Evolutionary conservation across 1,284 basidiomycete species (phyloP).

Genomic region (Peniophora sp.): DNA sequence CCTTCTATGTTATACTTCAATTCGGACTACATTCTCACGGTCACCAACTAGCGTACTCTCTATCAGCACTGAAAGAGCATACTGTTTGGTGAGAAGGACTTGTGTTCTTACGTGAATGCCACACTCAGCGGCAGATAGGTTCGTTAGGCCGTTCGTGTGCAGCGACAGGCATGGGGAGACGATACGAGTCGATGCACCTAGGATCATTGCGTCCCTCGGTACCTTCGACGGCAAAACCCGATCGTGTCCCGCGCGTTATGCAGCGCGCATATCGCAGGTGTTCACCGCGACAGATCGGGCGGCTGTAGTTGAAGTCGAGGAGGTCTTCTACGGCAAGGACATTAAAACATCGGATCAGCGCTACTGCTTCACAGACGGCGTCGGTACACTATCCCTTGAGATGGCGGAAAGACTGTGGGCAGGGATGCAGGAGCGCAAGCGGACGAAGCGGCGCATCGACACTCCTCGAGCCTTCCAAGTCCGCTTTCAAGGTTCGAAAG

Average conservation of each 20-base stretch:
- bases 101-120: neutral
- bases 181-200: constrained; percentile 28
- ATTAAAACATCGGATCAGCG: constrained; percentile 23
- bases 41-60: constrained; percentile 33
- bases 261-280: constrained; percentile 62
- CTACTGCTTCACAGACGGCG: constrained; percentile 60
- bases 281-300: constrained; percentile 66
- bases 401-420: constrained; percentile 47
- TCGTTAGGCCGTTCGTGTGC: constrained; percentile 37
- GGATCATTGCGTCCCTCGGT: constrained; percentile 47
- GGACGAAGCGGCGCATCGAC: constrained; percentile 23
- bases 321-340: constrained; percentile 39
- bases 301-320: constrained; percentile 41
- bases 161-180: constrained; percentile 15
- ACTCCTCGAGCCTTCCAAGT: constrained; percentile 50
- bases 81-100: constrained; percentile 28
- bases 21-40: neutral
- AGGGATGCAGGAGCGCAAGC: constrained; percentile 31
- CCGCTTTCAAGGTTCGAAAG: constrained; percentile 54
- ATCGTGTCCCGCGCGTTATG: constrained; percentile 64
- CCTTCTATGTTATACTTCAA: neutral
- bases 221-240: constrained; percentile 38
- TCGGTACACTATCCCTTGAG: constrained; percentile 55
- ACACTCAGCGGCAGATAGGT: constrained; percentile 25
- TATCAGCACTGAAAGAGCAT: constrained; percentile 45